Base-by-base conservation (phyloP, 305 asterid species). In the Rubia peregrina region DNA sequence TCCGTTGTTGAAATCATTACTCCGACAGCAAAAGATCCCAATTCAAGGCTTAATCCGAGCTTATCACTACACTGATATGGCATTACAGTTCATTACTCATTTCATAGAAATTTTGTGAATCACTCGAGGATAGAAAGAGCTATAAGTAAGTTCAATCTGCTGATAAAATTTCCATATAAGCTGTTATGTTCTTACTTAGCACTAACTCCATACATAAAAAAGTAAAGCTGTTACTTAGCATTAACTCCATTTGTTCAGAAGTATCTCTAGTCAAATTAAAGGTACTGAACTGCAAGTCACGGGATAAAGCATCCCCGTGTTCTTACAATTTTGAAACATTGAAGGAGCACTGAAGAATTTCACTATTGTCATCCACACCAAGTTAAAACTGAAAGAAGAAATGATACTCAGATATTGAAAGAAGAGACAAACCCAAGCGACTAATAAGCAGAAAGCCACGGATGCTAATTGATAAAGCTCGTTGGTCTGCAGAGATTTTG, bases 361-460 rank as follows among this genome's bases (percentile, higher is more conserved):
- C 22, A 63, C 19, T 16, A 14, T 36, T 13, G 48, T 36, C 21
- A 38, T 64, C 24, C 22, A 40, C 7, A 40, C 26, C 56, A 43
- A 60, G 30, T 53, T 60, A 55, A 40, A 7, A 70, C 14, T 40
- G 59, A 67, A 65, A 48, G 62, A 30, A 61, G 55, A 62, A 66
- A 75, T 17, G 63, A 43, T 22, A 42, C 24, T 65, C 69, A 77
- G 56, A 73, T 80, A 72, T 69, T 64, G 66, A 60, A 82, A 80
- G 74, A 77, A 42, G 80, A 83, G 79, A 83, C 92, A 13, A 81
- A 89, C 96, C 95, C 90, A 88, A 70, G 92, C 92, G 79, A 86
- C 96, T 65, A 89, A 85, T 81, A 89, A 81, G 86, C 96, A 89
- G 87, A 89, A 83, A 46, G 95, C 95, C 70, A 89, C 92, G 76